A percentile compares a stretch with the other conserved stretches of the same genome.
Conservation (phyloP, 331 rosid species). For the Quercus lobata region DNA sequence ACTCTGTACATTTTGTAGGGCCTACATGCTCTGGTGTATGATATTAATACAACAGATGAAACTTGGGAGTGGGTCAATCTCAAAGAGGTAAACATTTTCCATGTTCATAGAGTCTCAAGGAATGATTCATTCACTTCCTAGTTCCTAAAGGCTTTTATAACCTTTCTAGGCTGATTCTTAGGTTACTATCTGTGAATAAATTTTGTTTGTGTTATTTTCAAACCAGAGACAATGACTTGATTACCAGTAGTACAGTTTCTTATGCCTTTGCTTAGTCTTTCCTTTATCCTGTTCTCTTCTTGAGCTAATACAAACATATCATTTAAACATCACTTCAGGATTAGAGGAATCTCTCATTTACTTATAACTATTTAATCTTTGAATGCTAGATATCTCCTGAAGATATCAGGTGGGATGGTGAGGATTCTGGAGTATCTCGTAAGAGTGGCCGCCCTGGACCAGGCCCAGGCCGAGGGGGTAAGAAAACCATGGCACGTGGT, state of each 20-base stretch:
- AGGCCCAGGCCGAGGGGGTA: slow-evolving; percentile 61
- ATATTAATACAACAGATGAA: slow-evolving; percentile 45
- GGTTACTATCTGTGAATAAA: too few relatives aligned
- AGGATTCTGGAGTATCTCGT: slow-evolving; percentile 48
- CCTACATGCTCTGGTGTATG: slow-evolving; percentile 63
- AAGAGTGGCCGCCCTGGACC: slow-evolving; percentile 53
- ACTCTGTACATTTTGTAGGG: slow-evolving; percentile 29
- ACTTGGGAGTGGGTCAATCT: slow-evolving; percentile 74
- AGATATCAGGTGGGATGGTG: slow-evolving; percentile 81
- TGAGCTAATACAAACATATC: background rate
- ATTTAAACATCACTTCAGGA: slow-evolving; percentile 1
- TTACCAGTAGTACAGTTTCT: background rate
- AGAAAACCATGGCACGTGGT: slow-evolving; percentile 57
- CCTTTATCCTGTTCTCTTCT: background rate
- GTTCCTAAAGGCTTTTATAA: too few relatives aligned
- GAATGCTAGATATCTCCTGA: slow-evolving; percentile 61
- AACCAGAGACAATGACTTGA: background rate
- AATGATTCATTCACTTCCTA: background rate
- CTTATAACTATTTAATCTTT: slow-evolving; percentile 3
- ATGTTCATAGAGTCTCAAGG: background rate
- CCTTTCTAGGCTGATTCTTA: too few relatives aligned
- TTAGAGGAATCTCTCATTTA: background rate
- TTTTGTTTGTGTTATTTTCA: background rate
- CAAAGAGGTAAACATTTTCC: slow-evolving; percentile 39
- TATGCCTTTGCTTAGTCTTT: background rate